Evolutionary conservation across 352 stramenopile species (phyloP).

Genomic region (Globisporangium nagaii): DNA sequence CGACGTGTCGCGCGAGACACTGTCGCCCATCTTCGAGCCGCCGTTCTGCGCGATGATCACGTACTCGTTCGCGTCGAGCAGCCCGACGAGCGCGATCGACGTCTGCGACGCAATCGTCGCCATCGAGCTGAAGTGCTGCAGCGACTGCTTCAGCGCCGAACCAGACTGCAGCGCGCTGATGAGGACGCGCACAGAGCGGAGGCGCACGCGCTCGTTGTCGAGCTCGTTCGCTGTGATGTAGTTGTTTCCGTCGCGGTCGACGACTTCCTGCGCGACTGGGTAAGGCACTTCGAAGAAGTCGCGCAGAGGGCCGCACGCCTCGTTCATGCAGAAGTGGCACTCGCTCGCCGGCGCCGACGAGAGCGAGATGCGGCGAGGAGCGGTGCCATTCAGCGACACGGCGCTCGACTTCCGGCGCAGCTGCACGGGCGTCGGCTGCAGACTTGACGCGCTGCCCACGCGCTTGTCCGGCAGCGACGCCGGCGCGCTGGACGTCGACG

Average conservation of each 20-base stretch:
- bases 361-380: constrained; percentile 14
- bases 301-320: constrained; percentile 53
- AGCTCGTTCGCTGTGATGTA: constrained; percentile 63
- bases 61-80: constrained; percentile 58
- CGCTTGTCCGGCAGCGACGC: constrained; percentile 26
- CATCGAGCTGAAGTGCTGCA: constrained; percentile 74
- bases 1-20: constrained; percentile 34
- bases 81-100: constrained; percentile 56
- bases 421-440: constrained; percentile 12
- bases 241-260: constrained; percentile 27
- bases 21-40: background rate
- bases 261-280: constrained; percentile 53
- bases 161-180: constrained; percentile 34
- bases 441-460: constrained; percentile 22
- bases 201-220: constrained; percentile 63
- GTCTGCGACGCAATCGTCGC: constrained; percentile 67
- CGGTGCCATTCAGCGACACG: constrained; percentile 22
- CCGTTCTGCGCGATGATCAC: constrained; percentile 45
- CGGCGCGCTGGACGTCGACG: constrained; percentile 26
- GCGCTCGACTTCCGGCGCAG: constrained; percentile 59
- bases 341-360: constrained; percentile 16
- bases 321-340: constrained; percentile 64
- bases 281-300: constrained; percentile 73
- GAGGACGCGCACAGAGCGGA: constrained; percentile 54
- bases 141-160: constrained; percentile 37